These are phyloP conservation scores for Deuterostichococcus epilithicus DNA, from an alignment of 139 green algal species.

Conservation along the genomic window DNA sequence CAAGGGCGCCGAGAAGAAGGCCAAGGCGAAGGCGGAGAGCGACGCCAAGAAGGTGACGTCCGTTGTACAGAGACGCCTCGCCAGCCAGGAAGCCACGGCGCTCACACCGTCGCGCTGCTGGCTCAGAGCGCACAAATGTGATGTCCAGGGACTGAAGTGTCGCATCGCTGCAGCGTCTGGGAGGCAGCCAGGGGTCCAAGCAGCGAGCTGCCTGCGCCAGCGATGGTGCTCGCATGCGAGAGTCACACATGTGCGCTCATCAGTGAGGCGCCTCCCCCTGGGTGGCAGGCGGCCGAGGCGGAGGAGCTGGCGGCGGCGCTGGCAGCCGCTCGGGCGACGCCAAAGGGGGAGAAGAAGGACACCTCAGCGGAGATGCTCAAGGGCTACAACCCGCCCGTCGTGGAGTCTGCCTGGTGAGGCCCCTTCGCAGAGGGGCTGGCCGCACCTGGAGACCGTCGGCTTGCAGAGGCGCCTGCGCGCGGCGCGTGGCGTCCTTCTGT, in stretches of 20 bases:
- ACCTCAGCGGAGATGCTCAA: conserved; percentile 68
- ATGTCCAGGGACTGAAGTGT: too few species aligned
- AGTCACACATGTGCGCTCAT: background rate
- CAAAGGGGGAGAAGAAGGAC: conserved; percentile 85
- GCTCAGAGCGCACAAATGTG: too few species aligned
- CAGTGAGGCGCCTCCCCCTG: too few species aligned
- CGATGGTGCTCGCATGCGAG: background rate
- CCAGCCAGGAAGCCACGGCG: too few species aligned
- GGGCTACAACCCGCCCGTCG: conserved; percentile 76
- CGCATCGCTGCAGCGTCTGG: too few species aligned
- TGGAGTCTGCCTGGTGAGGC: conserved; percentile 66
- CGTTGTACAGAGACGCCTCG: too few species aligned
- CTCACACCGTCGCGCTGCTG: too few species aligned
- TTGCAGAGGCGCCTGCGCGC: background rate
- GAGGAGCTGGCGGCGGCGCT: conserved; percentile 60
- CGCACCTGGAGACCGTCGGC: background rate
- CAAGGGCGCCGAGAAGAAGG: conserved; percentile 75
- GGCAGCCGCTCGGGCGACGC: conserved; percentile 47
- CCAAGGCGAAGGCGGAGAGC: conserved; percentile 56
- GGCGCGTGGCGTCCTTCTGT: too few species aligned
- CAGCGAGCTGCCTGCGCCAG: too few species aligned
- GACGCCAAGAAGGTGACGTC: conserved; percentile 72
- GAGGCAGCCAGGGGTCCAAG: too few species aligned
- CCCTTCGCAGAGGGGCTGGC: too few species aligned
- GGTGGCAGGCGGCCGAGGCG: conserved; percentile 58